Evolutionary conservation across 108 stramenopile genomes (phyloP), one percentile per base, ranked within the genome.

Genomic region (Nitzschia inconspicua): DNA sequence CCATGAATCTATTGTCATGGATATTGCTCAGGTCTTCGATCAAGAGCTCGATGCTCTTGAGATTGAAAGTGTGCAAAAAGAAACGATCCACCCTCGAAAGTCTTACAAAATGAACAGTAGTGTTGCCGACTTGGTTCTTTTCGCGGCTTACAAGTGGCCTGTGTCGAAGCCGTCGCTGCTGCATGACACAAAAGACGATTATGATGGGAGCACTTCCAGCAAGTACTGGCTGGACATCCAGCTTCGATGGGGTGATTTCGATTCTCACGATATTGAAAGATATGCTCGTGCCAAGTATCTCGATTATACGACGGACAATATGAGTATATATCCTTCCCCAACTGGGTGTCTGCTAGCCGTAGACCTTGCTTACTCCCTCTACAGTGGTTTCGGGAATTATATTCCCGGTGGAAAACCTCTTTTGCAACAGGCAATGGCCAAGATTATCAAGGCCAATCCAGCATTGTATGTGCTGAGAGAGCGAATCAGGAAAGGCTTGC

Each of bases 51-150:
- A 98, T 78, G 89, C 97, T 19, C 78, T 99, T 44, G 96, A 98
- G 60, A 97, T 99, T 51, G 96, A 98, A 72, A 97, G 88, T 64
- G 98, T 98, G 35, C 98, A 99, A 72, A 99, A 99, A 76, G 98
- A 99, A 77, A 97, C 97, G n/a, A 99, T 99, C 65, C 98, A 99
- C 73, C 98, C 98, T 14, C 77, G 98, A 29, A 99, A 99, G 76
- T 94, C 92, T 7, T 98, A 99, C 85, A 99, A 99, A 69, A 99
- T 99, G 98, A 99, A 99, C 83, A 94, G 93, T 56, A 95, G 94
- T 58, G 98, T 97, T 64, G 98, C 98, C 41, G 98, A 99, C 83
- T 79, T 98, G 53, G 91, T 99, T 26, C 82, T 99, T 13, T 97
- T 99, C 68, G 98, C 97, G 3, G 94, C 97, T 7, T 96, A 97